phyloP scores from a whole-genome alignment of 2,329 filamentous ascomycete genomes.

The Penicillium sp. region DNA sequence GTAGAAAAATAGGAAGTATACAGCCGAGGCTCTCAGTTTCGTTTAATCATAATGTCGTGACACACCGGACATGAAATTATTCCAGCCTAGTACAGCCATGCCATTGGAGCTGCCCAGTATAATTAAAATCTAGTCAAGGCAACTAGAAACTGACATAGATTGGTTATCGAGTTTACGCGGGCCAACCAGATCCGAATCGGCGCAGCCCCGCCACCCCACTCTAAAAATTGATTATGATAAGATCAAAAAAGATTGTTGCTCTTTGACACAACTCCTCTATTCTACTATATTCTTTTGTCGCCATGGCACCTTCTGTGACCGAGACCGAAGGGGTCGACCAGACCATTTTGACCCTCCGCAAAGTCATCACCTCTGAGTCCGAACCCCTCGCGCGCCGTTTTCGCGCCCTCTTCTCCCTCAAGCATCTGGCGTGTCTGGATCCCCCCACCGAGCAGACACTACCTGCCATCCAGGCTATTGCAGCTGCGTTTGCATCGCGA shows the following conservation, averaged over 20 bases:
- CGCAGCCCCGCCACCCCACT: slow-evolving; percentile 33
- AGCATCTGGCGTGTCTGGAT: slow-evolving; percentile 72
- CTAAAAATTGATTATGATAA: slow-evolving; percentile 37
- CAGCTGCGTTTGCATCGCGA: slow-evolving; percentile 73
- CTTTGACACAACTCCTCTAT: slow-evolving; percentile 8
- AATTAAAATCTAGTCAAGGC: too few species aligned
- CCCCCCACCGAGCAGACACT: slow-evolving; percentile 53
- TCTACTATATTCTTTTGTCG: slow-evolving; percentile 1
- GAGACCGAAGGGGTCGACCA: slow-evolving; percentile 26
- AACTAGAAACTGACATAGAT: too few species aligned
- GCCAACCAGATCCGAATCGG: slow-evolving; percentile 16
- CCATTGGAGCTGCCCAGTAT: too few species aligned
- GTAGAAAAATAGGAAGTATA: background rate
- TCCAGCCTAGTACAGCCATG: too few species aligned
- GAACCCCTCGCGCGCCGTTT: slow-evolving; percentile 83
- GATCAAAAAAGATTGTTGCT: slow-evolving; percentile 29
- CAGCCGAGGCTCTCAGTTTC: background rate
- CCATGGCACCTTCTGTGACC: slow-evolving; percentile 32
- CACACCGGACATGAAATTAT: too few species aligned
- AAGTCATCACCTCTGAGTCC: slow-evolving; percentile 71
- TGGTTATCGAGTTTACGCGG: slow-evolving; percentile 8
- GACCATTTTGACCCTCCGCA: slow-evolving; percentile 49
- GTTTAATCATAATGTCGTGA: background rate
- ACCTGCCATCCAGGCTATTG: slow-evolving; percentile 71
- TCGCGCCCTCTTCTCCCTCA: slow-evolving; percentile 94